These are phyloP conservation scores for Fusarium xyrophilum DNA, from an alignment of 2,329 filamentous ascomycete species.

Conservation along the genomic window DNA sequence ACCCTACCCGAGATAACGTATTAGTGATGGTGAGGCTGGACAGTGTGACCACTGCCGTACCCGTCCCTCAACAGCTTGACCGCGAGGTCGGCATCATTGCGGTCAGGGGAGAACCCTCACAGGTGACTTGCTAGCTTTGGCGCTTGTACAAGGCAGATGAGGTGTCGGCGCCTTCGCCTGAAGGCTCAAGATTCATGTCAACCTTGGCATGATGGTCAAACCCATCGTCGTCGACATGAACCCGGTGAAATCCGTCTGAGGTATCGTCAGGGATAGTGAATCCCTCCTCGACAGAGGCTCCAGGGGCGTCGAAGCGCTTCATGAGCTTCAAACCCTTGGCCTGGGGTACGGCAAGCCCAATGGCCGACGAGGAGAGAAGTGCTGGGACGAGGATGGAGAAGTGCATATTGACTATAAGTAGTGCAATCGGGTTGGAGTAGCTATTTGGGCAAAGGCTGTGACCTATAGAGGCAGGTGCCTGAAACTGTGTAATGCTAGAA, in stretches of 20 bases:
- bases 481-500: background rate
- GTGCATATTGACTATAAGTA: background rate
- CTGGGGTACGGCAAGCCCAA: background rate
- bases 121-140: background rate
- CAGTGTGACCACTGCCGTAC: background rate
- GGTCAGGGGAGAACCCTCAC: background rate
- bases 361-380: background rate
- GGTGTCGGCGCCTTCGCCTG: background rate
- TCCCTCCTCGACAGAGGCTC: background rate
- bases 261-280: background rate
- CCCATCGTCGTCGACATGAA: background rate
- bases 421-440: background rate
- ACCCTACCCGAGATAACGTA: background rate
- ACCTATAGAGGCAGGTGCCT: background rate
- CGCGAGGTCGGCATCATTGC: background rate
- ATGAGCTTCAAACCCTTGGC: background rate
- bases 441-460: fast-evolving
- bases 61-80: background rate
- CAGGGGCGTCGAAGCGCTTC: background rate
- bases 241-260: background rate
- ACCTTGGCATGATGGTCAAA: background rate
- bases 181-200: background rate
- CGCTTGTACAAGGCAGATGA: background rate
- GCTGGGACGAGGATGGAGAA: background rate
- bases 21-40: background rate